These are phyloP conservation scores for Saccharomycopsis fodiens DNA, from an alignment of 805 yeast genomes.

Conservation along the genomic window DNA sequence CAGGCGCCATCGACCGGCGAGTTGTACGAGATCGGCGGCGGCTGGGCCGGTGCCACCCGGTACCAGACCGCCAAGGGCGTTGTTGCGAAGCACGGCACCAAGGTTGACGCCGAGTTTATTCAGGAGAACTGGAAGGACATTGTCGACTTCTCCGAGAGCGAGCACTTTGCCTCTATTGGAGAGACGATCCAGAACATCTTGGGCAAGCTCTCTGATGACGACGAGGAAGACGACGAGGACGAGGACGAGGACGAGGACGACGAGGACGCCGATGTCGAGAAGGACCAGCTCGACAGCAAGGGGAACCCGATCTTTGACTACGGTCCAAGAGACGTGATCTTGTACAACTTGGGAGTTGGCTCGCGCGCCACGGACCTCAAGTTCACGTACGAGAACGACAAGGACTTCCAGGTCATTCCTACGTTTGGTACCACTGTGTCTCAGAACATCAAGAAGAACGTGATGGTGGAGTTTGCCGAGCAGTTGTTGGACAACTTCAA, in stretches of 20 bases:
- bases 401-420: constrained; percentile 79
- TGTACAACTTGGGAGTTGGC: constrained; percentile 88
- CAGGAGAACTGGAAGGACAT: constrained; percentile 60
- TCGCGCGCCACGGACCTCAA: constrained; percentile 70
- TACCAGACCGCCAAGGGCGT: constrained; percentile 93
- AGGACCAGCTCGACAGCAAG: constrained; percentile 34
- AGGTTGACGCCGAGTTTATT: constrained; percentile 62
- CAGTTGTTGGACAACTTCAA: constrained; percentile 71
- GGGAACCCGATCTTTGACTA: constrained; percentile 42
- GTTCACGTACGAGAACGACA: constrained; percentile 69
- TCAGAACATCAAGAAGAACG: constrained; percentile 12
- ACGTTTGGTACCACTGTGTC: constrained; percentile 81
- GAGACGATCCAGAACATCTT: constrained; percentile 80
- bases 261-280: constrained; percentile 40
- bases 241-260: constrained; percentile 38
- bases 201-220: constrained; percentile 43
- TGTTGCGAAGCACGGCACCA: constrained; percentile 34
- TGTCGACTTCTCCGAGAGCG: constrained; percentile 42
- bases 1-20: constrained; percentile 70
- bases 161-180: constrained; percentile 47
- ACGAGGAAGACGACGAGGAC: constrained; percentile 35
- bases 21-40: constrained; percentile 89
- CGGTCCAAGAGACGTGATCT: constrained; percentile 62
- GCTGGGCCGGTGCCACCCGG: constrained; percentile 92
- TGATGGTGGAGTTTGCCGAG: constrained; percentile 38